A percentile compares a stretch with the other conserved stretches of the same genome.
These are phyloP conservation scores for Fonsecaea pedrosoi DNA, from an alignment of 2,329 filamentous ascomycete genomes.

Conservation along the genomic window DNA sequence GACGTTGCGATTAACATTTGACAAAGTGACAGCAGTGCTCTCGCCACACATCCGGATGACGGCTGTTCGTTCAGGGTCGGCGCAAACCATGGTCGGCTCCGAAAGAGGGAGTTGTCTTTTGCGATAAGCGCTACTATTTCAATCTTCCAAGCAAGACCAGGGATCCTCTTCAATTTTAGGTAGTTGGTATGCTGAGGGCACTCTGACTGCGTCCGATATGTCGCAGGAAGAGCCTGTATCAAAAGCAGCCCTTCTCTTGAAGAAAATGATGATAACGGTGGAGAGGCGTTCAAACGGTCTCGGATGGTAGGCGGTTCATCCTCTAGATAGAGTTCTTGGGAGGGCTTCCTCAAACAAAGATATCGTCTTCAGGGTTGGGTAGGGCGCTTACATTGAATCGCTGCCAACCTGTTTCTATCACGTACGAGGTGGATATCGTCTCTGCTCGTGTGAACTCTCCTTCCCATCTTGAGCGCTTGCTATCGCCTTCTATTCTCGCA, in stretches of 20 bases:
- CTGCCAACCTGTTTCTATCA: neutral
- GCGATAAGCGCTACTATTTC: neutral
- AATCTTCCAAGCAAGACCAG: neutral
- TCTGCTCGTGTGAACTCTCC: neutral
- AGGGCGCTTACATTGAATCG: neutral
- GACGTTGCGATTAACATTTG: neutral
- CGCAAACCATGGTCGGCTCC: neutral
- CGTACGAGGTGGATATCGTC: neutral
- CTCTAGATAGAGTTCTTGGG: neutral
- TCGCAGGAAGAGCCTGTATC: too few species aligned
- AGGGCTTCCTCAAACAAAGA: neutral
- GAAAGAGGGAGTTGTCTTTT: neutral
- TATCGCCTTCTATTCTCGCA: neutral
- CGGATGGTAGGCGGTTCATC: neutral
- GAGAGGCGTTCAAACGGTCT: neutral
- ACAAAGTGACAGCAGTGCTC: neutral
- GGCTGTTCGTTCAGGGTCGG: neutral
- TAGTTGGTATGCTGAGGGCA: neutral
- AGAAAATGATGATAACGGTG: neutral
- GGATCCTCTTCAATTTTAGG: neutral
- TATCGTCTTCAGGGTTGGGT: neutral
- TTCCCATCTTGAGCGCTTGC: neutral
- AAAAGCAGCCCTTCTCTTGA: too few species aligned
- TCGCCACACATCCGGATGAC: neutral
- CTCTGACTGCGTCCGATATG: neutral